Evolutionary conservation across 495 filamentous ascomycete species (phyloP).

Genomic region (Xylaria telfairii): DNA sequence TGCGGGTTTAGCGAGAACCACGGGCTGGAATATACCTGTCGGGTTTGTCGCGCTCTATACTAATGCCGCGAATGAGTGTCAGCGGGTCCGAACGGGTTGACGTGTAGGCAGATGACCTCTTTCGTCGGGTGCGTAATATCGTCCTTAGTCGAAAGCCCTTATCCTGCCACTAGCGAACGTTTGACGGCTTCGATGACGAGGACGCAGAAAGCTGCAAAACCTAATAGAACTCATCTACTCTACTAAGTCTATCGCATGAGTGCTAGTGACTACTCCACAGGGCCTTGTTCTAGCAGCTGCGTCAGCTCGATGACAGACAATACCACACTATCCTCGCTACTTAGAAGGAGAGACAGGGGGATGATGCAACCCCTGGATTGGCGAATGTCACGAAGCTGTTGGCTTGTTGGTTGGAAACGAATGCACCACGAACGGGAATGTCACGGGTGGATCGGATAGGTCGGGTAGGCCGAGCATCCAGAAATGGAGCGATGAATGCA

Average conservation of each 20-base stretch:
- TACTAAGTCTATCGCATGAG: background rate
- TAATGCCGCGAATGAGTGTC: background rate
- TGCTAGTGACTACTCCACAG: background rate
- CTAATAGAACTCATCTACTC: background rate
- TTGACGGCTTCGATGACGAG: background rate
- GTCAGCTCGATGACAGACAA: background rate
- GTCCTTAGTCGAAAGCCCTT: background rate
- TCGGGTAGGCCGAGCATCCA: background rate
- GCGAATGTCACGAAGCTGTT: background rate
- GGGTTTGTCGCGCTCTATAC: background rate
- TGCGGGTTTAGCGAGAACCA: background rate
- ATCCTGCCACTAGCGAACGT: background rate
- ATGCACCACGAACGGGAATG: background rate
- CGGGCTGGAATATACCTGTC: background rate
- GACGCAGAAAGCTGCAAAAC: background rate
- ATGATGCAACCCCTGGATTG: constrained; percentile 1
- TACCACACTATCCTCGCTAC: background rate
- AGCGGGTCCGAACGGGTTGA: background rate
- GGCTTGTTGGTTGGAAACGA: background rate
- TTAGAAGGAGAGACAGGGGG: background rate
- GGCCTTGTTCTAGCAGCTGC: background rate
- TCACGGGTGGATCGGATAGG: background rate
- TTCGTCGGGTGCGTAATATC: background rate
- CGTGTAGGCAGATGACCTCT: background rate
- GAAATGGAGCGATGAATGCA: background rate